These are phyloP conservation scores for Pseudozyma hubeiensis DNA, from an alignment of 1,284 basidiomycete genomes.

Conservation along the genomic window DNA sequence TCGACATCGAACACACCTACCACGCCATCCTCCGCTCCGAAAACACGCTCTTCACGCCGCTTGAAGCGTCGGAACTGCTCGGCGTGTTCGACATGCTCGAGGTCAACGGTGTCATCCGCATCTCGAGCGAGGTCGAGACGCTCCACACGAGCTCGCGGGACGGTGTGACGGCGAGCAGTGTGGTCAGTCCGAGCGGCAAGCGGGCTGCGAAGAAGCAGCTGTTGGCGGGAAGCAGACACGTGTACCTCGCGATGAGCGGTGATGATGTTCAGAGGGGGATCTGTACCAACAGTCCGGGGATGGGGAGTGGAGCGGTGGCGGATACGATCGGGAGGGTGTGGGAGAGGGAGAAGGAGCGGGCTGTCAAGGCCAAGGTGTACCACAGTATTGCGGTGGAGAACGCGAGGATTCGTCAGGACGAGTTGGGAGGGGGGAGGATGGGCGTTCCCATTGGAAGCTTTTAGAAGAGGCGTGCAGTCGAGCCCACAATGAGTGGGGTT, in stretches of 20 bases:
- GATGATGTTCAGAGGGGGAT: slow-evolving; percentile 59
- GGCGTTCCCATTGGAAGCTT: slow-evolving; percentile 27
- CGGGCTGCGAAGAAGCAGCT: slow-evolving; percentile 62
- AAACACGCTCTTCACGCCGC: slow-evolving; percentile 45
- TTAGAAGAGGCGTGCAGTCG: not conserved
- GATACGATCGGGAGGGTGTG: slow-evolving; percentile 54
- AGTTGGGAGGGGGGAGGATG: slow-evolving; percentile 57
- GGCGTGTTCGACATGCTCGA: slow-evolving; percentile 65
- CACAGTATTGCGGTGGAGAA: slow-evolving; percentile 47
- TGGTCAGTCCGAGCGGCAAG: slow-evolving; percentile 57
- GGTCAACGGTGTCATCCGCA: slow-evolving; percentile 60
- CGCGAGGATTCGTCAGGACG: slow-evolving; percentile 47
- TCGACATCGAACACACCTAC: slow-evolving; percentile 62
- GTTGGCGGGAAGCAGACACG: slow-evolving; percentile 47
- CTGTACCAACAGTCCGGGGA: not conserved
- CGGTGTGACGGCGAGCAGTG: slow-evolving; percentile 8
- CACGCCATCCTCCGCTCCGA: slow-evolving; percentile 52
- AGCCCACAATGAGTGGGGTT: too few relatives aligned
- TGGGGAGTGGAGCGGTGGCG: slow-evolving; percentile 24
- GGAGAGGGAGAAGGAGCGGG: slow-evolving; percentile 47
- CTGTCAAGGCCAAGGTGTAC: slow-evolving; percentile 47
- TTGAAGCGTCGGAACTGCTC: slow-evolving; percentile 62
- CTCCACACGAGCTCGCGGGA: not conserved
- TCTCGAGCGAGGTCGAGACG: slow-evolving; percentile 42
- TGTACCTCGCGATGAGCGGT: slow-evolving; percentile 35